Conservation (phyloP, 176 grass and related monocot genomes). For the Hordeum vulgare region MorexV3_pseudomolecules_assembly NC_058521.1:132655952-132656451, state of each 20-base stretch:
- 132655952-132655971: too few species aligned
- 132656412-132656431: too few species aligned
- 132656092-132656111: too few species aligned
- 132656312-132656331: not conserved
- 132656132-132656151: too few species aligned
- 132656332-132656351: not conserved
- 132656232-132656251: not conserved
- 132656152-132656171: too few species aligned
- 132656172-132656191: too few species aligned
- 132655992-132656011: not conserved
- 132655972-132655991: not conserved
- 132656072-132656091: too few species aligned
- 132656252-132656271: too few species aligned
- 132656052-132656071: not conserved
- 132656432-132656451: not conserved
- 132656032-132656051: not conserved
- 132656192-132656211: too few species aligned
- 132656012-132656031: not conserved
- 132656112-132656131: too few species aligned
- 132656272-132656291: not conserved
- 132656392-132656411: not conserved
- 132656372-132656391: not conserved
- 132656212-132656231: not conserved
- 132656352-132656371: not conserved
- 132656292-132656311: too few species aligned